Percentiles rank a stretch among this genome's conserved stretches.
phyloP scores from a whole-genome alignment of 148 eudicot genomes.

The Fallopia convolvulus region DNA sequence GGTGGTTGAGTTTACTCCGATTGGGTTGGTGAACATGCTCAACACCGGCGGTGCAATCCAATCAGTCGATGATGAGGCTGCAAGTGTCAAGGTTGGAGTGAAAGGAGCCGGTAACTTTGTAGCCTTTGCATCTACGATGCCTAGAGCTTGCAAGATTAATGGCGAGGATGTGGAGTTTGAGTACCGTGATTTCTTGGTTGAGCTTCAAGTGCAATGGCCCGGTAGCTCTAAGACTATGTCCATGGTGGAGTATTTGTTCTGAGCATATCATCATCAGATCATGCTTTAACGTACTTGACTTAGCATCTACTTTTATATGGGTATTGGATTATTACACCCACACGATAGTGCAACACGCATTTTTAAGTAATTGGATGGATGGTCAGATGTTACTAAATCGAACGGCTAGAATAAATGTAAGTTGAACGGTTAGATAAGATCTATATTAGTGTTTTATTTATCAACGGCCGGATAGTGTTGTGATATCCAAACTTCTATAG shows the following conservation, averaged over 20 bases:
- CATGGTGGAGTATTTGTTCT: slow-evolving; percentile 39
- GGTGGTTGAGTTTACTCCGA: slow-evolving; percentile 56
- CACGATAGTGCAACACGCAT: no score
- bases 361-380: no score
- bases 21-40: slow-evolving; percentile 59
- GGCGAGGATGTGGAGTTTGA: slow-evolving; percentile 33
- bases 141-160: slow-evolving; percentile 36
- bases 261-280: not conserved
- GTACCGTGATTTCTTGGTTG: slow-evolving; percentile 35
- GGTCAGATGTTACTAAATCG: no score
- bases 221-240: slow-evolving; percentile 26
- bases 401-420: no score
- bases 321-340: no score
- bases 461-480: no score
- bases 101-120: slow-evolving; percentile 54
- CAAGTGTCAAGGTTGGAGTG: slow-evolving; percentile 13
- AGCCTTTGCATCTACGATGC: slow-evolving; percentile 43
- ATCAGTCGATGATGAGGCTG: slow-evolving; percentile 28
- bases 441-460: no score
- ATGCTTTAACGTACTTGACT: not conserved
- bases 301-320: not conserved
- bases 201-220: slow-evolving; percentile 41
- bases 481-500: no score
- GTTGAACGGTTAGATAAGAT: no score
- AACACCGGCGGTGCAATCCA: slow-evolving; percentile 60